A percentile compares a stretch with the other conserved stretches of the same genome.
These are phyloP conservation scores for Diutina rugosa DNA, from an alignment of 1,139 yeast species.

Conservation along the genomic window DNA sequence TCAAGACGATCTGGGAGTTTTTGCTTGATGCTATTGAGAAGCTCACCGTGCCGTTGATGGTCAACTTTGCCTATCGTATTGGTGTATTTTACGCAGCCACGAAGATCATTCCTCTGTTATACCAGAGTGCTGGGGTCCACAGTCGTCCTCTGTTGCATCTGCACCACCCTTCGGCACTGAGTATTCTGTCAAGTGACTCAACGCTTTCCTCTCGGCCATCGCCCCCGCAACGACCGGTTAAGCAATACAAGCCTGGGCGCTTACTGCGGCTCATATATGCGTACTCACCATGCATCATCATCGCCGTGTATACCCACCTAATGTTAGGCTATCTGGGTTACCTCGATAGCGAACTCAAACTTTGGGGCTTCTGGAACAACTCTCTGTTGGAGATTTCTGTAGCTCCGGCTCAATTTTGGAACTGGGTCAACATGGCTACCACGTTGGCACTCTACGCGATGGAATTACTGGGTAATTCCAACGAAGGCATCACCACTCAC, in stretches of 20 bases:
- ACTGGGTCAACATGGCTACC: constrained; percentile 82
- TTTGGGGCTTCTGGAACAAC: constrained; percentile 43
- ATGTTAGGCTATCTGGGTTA: constrained; percentile 83
- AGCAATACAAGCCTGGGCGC: neutral
- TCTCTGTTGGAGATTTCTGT: constrained; percentile 24
- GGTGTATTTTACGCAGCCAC: constrained; percentile 89
- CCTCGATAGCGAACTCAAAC: constrained; percentile 42
- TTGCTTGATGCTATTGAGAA: constrained; percentile 57
- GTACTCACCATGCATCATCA: constrained; percentile 85
- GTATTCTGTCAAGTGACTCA: neutral
- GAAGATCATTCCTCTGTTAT: constrained; percentile 75
- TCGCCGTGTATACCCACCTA: constrained; percentile 88
- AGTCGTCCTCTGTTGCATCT: constrained; percentile 5
- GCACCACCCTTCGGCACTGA: neutral
- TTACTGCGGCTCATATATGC: constrained; percentile 58
- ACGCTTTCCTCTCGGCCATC: neutral
- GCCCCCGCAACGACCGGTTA: neutral
- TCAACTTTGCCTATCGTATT: constrained; percentile 74
- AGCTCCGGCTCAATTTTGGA: constrained; percentile 91
- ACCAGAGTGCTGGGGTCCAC: constrained; percentile 22
- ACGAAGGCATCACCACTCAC: constrained; percentile 15
- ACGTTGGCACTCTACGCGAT: constrained; percentile 69
- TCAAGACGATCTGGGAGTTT: constrained; percentile 60
- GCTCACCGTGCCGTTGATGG: constrained; percentile 67
- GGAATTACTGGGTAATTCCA: constrained; percentile 39